Evolutionary conservation across 345 rosid genomes (phyloP).

Genomic region (Cardamine occulta): DNA sequence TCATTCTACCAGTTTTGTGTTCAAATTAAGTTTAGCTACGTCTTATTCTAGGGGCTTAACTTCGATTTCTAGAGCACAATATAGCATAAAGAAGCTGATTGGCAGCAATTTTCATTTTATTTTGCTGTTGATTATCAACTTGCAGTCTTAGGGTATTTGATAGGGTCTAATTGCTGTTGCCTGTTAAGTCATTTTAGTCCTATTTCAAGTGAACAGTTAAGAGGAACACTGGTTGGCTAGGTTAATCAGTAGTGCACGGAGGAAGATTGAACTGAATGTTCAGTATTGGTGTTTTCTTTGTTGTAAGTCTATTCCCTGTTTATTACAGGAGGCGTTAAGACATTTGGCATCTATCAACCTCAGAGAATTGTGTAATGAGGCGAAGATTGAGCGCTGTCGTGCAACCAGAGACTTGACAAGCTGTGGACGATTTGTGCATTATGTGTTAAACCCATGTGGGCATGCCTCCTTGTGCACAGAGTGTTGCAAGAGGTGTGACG

Average conservation of each 20-base stretch:
- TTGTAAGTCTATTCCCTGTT: not conserved
- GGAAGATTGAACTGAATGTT: not conserved
- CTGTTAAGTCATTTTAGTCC: not conserved
- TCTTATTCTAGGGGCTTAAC: not conserved
- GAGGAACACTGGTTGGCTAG: slow-evolving; percentile 1
- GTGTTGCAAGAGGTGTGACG: slow-evolving; percentile 80
- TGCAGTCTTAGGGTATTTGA: slow-evolving; percentile 3
- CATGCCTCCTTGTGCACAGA: slow-evolving; percentile 93
- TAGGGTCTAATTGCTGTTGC: not conserved
- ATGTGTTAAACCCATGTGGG: slow-evolving; percentile 73
- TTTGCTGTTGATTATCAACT: not conserved
- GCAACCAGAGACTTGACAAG: slow-evolving; percentile 95
- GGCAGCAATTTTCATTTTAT: not conserved
- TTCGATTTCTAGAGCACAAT: not conserved
- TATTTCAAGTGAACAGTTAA: not conserved
- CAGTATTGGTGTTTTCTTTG: not conserved
- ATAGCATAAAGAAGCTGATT: not conserved
- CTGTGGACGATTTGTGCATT: slow-evolving; percentile 76
- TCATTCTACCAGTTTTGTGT: slow-evolving; percentile 1
- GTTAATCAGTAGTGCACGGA: not conserved
- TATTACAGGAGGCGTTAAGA: slow-evolving; percentile 87
- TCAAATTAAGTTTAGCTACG: not conserved
- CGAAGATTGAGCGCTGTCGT: slow-evolving; percentile 81
- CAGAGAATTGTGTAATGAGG: slow-evolving; percentile 78
- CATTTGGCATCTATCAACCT: slow-evolving; percentile 78